Percentiles rank a stretch among this genome's conserved stretches.
Conservation (phyloP, 192 early-diverging fungal species). For the Linnemannia exigua region DNA sequence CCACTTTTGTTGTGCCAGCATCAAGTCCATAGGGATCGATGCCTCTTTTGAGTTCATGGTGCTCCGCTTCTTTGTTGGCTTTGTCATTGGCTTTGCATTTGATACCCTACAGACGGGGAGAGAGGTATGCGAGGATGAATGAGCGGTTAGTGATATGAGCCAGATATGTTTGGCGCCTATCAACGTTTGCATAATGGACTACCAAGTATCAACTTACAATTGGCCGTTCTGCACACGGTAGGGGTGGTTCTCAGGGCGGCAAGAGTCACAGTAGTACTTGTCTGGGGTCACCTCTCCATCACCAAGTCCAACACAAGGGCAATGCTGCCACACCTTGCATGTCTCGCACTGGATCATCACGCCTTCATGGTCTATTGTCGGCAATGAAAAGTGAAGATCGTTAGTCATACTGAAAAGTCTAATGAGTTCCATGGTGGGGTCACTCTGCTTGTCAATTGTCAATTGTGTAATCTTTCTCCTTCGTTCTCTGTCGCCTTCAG, state of each 20-base stretch:
- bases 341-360: slow-evolving; percentile 68
- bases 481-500: neutral
- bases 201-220: slow-evolving; percentile 34
- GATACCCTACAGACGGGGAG: slow-evolving; percentile 28
- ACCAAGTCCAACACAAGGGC: slow-evolving; percentile 62
- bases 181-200: neutral
- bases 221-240: slow-evolving; percentile 52
- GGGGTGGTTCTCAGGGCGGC: slow-evolving; percentile 61
- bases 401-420: neutral
- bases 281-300: slow-evolving; percentile 63
- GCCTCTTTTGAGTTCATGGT: slow-evolving; percentile 71
- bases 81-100: slow-evolving; percentile 43
- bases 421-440: neutral
- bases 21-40: slow-evolving; percentile 63
- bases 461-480: neutral
- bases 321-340: slow-evolving; percentile 69
- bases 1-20: slow-evolving; percentile 58
- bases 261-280: slow-evolving; percentile 64
- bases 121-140: neutral
- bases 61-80: slow-evolving; percentile 66
- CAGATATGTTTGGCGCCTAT: neutral
- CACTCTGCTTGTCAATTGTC: neutral
- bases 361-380: slow-evolving; percentile 59
- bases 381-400: neutral
- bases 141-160: neutral